Percentiles rank a stretch among this genome's conserved stretches.
phyloP scores from a whole-genome alignment of 1,139 yeast species.

The Keqinozyma sinolaborantium region DNA sequence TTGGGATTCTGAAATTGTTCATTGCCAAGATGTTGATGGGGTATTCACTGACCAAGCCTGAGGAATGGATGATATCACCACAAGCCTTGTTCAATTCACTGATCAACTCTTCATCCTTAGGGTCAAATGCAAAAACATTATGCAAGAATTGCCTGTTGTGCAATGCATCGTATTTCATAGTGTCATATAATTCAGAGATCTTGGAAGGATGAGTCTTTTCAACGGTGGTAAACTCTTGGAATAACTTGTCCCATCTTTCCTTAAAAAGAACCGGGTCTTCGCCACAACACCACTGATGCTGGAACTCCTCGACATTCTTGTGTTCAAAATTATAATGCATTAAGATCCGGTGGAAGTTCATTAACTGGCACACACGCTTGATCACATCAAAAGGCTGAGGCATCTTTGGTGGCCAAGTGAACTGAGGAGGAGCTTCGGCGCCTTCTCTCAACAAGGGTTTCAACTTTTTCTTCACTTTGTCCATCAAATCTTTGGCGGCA shows the following conservation, averaged over 20 bases:
- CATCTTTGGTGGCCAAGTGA: slow-evolving; percentile 98
- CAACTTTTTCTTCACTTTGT: slow-evolving; percentile 92
- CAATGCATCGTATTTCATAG: slow-evolving; percentile 97
- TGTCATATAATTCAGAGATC: slow-evolving; percentile 93
- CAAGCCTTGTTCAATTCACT: slow-evolving; percentile 31
- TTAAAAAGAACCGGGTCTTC: slow-evolving; percentile 88
- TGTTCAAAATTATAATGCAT: slow-evolving; percentile 78
- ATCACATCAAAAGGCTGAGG: slow-evolving; percentile 96
- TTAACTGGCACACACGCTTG: slow-evolving; percentile 88
- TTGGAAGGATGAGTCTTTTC: slow-evolving; percentile 98
- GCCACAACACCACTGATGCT: slow-evolving; percentile 91
- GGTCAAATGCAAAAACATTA: slow-evolving; percentile 74
- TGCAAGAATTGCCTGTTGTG: slow-evolving; percentile 90
- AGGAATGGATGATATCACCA: slow-evolving; percentile 55
- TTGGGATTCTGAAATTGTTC: slow-evolving; percentile 66
- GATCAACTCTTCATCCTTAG: slow-evolving; percentile 44
- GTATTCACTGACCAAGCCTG: slow-evolving; percentile 68
- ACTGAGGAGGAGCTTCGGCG: slow-evolving; percentile 96
- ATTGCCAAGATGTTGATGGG: slow-evolving; percentile 78
- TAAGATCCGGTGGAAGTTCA: slow-evolving; percentile 86
- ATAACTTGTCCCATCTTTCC: slow-evolving; percentile 97
- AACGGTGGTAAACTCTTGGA: slow-evolving; percentile 86
- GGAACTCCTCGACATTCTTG: slow-evolving; percentile 66
- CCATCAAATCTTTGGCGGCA: slow-evolving; percentile 98
- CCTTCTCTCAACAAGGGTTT: slow-evolving; percentile 94